Conservation (phyloP, 75 land plant genomes). For the Sequoia sempervirens region DNA sequence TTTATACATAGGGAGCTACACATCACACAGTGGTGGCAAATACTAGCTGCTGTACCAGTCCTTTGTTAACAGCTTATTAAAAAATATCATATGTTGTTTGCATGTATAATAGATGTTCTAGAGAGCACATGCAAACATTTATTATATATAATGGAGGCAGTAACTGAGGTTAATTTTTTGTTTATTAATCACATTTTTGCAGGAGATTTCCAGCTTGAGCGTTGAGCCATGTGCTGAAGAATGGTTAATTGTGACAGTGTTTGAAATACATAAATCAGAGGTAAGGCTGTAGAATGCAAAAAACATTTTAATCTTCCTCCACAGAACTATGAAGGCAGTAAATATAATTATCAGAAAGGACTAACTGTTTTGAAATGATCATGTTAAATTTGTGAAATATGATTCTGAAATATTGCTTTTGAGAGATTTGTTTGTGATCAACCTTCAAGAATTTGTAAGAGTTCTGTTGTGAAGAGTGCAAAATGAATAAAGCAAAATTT, state of each 20-base stretch:
- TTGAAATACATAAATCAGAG: constrained; percentile 75
- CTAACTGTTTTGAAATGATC: background rate
- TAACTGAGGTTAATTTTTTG: background rate
- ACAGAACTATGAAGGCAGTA: background rate
- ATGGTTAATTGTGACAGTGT: constrained; percentile 65
- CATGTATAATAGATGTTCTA: background rate
- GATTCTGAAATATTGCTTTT: background rate
- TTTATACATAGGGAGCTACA: background rate
- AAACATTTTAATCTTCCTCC: background rate
- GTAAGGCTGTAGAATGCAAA: constrained; percentile 20
- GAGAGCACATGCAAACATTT: background rate
- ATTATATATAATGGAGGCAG: background rate
- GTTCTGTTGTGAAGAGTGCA: background rate
- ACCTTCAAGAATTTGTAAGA: background rate
- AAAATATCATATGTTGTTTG: background rate
- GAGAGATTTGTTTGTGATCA: background rate
- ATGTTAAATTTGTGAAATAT: background rate
- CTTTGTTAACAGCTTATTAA: background rate
- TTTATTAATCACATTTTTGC: constrained; percentile 5
- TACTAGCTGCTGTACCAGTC: background rate
- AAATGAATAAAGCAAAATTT: background rate
- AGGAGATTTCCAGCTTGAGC: constrained; percentile 94
- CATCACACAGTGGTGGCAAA: background rate
- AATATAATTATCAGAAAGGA: background rate
- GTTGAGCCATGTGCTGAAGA: constrained; percentile 88